phyloP scores from a whole-genome alignment of 2,329 filamentous ascomycete species.

The Seiridium unicorne region DNA sequence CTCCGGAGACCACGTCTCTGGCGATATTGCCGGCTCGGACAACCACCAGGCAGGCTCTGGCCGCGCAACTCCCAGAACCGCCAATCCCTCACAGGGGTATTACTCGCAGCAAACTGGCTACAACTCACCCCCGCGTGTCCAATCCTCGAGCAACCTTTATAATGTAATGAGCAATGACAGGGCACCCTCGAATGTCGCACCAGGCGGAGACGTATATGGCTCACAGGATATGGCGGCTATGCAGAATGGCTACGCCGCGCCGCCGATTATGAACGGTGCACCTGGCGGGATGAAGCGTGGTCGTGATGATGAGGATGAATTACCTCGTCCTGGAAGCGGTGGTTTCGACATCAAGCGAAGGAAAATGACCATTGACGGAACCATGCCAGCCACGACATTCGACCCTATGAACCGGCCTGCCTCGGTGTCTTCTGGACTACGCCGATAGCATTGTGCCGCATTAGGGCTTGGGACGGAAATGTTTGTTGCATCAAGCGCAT shows the following conservation, averaged over 20 bases:
- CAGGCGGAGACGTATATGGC: slow-evolving; percentile 68
- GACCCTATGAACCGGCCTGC: slow-evolving; percentile 48
- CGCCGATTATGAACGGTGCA: slow-evolving; percentile 65
- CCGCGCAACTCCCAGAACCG: slow-evolving; percentile 80
- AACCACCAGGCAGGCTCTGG: slow-evolving; percentile 77
- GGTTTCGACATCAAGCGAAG: slow-evolving; percentile 73
- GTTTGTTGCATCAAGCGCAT: slow-evolving; percentile 12
- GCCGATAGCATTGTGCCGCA: slow-evolving; percentile 17
- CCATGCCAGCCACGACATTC: slow-evolving; percentile 48
- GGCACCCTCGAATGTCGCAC: slow-evolving; percentile 62
- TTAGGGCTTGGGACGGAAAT: background rate
- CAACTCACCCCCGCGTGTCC: slow-evolving; percentile 72
- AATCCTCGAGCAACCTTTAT: slow-evolving; percentile 77
- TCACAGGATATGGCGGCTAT: slow-evolving; percentile 60
- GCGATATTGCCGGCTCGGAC: slow-evolving; percentile 81
- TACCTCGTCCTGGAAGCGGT: slow-evolving; percentile 60
- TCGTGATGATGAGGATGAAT: slow-evolving; percentile 58
- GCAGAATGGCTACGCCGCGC: slow-evolving; percentile 63
- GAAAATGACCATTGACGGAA: slow-evolving; percentile 69
- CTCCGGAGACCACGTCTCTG: slow-evolving; percentile 72
- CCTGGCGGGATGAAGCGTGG: slow-evolving; percentile 41
- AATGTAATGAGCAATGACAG: slow-evolving; percentile 85
- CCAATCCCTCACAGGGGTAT: slow-evolving; percentile 68
- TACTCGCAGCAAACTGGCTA: slow-evolving; percentile 71
- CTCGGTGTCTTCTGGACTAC: slow-evolving; percentile 38